Conservation (phyloP, 495 filamentous ascomycete species). For the Xylona heveae region DNA sequence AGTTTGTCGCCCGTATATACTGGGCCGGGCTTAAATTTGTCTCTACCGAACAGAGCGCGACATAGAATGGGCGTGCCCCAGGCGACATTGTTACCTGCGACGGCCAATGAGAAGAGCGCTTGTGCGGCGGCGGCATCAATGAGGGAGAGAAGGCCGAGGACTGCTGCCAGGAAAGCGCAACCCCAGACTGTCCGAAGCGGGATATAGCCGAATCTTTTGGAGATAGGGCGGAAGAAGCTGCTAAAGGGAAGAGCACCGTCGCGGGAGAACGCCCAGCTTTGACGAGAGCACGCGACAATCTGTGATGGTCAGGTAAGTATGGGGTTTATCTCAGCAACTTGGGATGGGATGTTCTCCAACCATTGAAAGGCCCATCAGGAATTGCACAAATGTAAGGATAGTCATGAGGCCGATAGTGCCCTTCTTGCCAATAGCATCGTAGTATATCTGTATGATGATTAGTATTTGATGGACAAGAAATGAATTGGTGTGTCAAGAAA, state of each 20-base stretch:
- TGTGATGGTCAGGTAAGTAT: constrained; percentile 3
- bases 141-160: constrained; percentile 36
- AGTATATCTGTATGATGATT: constrained; percentile 21
- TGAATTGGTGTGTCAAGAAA: background rate
- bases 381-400: constrained; percentile 30
- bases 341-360: constrained; percentile 5
- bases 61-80: constrained; percentile 43
- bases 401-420: constrained; percentile 34
- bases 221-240: constrained; percentile 35
- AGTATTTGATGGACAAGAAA: background rate
- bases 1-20: constrained; percentile 33
- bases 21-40: constrained; percentile 39
- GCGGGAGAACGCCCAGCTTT: constrained; percentile 39
- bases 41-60: constrained; percentile 37
- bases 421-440: constrained; percentile 28
- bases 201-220: constrained; percentile 32
- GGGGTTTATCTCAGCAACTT: too few species aligned
- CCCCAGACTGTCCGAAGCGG: constrained; percentile 41
- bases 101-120: constrained; percentile 39
- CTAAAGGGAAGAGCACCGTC: constrained; percentile 41
- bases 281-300: constrained; percentile 33
- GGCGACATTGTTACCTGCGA: constrained; percentile 38
- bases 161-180: constrained; percentile 24
- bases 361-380: constrained; percentile 29
- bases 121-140: constrained; percentile 35